Conservation (phyloP, 345 rosid genomes). For the Chamaenerion angustifolium region DNA sequence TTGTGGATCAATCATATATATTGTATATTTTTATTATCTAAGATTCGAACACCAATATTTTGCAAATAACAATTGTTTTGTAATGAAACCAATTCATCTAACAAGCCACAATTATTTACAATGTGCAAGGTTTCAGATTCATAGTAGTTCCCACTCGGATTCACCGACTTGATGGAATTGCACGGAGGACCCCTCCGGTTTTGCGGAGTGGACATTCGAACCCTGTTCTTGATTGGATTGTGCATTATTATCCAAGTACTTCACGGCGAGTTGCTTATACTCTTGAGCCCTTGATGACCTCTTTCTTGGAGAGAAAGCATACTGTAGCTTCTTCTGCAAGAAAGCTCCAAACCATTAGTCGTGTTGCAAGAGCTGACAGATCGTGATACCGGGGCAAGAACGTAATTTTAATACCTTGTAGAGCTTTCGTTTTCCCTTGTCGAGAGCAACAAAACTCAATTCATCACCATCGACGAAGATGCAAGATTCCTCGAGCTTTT, state of each 20-base stretch:
- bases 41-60: too few relatives aligned
- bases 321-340: conserved; percentile 36
- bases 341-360: background rate
- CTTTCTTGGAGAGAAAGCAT: conserved; percentile 49
- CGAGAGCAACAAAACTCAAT: conserved; percentile 16
- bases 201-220: conserved; percentile 15
- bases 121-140: background rate
- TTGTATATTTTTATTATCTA: too few relatives aligned
- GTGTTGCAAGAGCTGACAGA: background rate
- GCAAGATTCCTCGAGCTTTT: conserved; percentile 51
- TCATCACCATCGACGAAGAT: conserved; percentile 44
- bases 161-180: conserved; percentile 19
- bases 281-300: conserved; percentile 44
- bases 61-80: too few relatives aligned
- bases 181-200: conserved; percentile 9
- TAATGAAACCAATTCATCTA: too few relatives aligned
- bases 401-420: conserved; percentile 39
- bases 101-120: too few relatives aligned
- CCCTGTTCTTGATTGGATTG: conserved; percentile 10
- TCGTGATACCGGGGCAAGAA: background rate
- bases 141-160: conserved; percentile 79
- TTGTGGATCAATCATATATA: too few relatives aligned
- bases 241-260: conserved; percentile 13
- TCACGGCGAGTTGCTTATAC: conserved; percentile 44
- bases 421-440: conserved; percentile 29